Base-by-base conservation (phyloP, 2,329 filamentous ascomycete species). In the Pseudocercospora eumusae region DNA sequence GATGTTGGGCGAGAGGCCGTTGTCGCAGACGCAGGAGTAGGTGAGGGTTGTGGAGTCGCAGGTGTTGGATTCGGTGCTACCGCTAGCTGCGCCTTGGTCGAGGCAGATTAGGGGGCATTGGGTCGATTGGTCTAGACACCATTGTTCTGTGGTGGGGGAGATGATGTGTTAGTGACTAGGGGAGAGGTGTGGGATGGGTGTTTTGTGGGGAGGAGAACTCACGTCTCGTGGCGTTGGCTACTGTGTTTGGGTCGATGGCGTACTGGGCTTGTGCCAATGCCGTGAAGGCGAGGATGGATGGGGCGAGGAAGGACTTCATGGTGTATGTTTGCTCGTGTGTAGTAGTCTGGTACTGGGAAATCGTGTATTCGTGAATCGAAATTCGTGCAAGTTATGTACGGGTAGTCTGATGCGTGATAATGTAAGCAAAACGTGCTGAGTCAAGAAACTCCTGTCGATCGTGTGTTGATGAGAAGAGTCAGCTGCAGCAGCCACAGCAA, bases 41-140 rank as follows among this genome's bases (percentile, higher is more conserved):
- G 79, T 82, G 55, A 93, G 82, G 20, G 80, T 49, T 40, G 89
- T 86, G 55, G 88, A 70, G 73, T 92, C 83, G 74, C 90, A 93
- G 7, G 81, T 81, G 78, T 93, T 93, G 65, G 80, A 75, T 49
- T 80, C 64, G 52, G 66, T 28, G 83, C 85, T 49, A 78, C 81
- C 72, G 53, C 68, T 72, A 56, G 76, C 73, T 63, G 74, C 83
- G 72, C 67, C 80, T 75, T 71, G 82, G 75, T 92, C 87, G 56
- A 85, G 77, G 82, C 90, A 93, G 76, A 93, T 90, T 27, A 87
- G 76, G 11, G 88, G 89, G 78, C 90, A 93, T 57, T 84, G 82
- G 69, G 81, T 80, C 67, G 72, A 79, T 77, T 92, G 86, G 67
- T 82, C 80, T 25, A 75, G 63, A 75, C 90, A 93, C 90, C 90